phyloP scores from a whole-genome alignment of 768 basidiomycete species.

The Glaciozyma martinii region DNA sequence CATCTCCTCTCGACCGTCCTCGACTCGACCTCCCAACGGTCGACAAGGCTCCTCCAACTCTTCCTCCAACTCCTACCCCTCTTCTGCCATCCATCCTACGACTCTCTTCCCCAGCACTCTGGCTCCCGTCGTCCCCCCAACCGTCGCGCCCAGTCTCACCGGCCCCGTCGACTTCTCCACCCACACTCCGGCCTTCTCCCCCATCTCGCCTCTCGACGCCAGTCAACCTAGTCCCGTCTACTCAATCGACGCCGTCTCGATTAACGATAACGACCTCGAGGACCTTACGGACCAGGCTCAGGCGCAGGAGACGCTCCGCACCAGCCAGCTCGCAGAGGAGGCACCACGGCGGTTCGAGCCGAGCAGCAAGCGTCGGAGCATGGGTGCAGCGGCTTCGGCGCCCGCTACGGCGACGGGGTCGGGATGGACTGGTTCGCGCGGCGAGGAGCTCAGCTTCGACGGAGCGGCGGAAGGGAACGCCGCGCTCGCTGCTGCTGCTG shows the following conservation, averaged over 20 bases:
- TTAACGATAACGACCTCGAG: background rate
- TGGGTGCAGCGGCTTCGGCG: conserved; percentile 1
- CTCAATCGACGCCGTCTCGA: conserved; percentile 15
- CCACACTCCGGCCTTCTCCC: background rate
- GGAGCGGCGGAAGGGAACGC: conserved; percentile 2
- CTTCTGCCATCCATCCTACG: background rate
- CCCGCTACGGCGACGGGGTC: conserved; percentile 10
- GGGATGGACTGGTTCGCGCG: background rate
- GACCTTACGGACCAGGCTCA: background rate
- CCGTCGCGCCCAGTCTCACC: background rate
- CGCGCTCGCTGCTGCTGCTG: conserved; percentile 3
- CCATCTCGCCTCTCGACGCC: too few relatives aligned
- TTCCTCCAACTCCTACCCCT: background rate
- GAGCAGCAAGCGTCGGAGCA: conserved; percentile 8
- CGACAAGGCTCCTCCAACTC: background rate
- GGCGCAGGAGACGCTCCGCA: background rate
- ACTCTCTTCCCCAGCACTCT: conserved; percentile 11
- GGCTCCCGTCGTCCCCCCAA: conserved; percentile 2
- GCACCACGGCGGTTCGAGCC: background rate
- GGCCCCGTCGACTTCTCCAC: background rate
- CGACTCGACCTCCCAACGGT: conserved; percentile 5
- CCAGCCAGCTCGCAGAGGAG: background rate
- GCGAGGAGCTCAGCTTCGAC: conserved; percentile 14
- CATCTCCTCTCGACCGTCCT: background rate
- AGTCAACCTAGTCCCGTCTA: background rate